A percentile compares a stretch with the other conserved stretches of the same genome.
phyloP scores from a whole-genome alignment of 768 basidiomycete species.

The Boletellus emodensis region DNA sequence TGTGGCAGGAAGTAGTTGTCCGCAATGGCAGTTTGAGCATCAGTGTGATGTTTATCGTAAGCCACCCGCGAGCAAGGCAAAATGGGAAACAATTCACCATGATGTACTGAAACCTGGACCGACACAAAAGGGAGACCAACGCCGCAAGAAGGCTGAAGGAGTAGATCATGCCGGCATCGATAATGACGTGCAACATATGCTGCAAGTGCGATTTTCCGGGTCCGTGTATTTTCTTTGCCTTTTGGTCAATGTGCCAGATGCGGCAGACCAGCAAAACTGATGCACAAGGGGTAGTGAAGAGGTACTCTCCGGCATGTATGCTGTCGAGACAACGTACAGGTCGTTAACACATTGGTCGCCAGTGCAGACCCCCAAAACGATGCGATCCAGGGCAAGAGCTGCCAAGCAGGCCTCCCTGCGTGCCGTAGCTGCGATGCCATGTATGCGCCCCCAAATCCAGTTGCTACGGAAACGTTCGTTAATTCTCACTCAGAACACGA shows the following conservation, averaged over 20 bases:
- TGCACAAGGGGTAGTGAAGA: not conserved
- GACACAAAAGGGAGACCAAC: constrained; percentile 27
- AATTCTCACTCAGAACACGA: not conserved
- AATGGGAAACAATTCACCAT: constrained; percentile 23
- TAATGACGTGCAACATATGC: constrained; percentile 25
- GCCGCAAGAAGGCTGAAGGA: constrained; percentile 33
- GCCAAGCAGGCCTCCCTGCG: constrained; percentile 20
- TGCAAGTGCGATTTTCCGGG: constrained; percentile 7
- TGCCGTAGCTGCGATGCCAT: constrained; percentile 7
- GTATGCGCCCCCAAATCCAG: constrained; percentile 17
- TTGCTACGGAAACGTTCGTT: constrained; percentile 5
- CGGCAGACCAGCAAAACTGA: constrained; percentile 28
- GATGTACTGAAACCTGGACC: constrained; percentile 32
- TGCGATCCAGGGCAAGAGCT: constrained; percentile 32
- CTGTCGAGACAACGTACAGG: constrained; percentile 17
- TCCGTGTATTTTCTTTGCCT: constrained; percentile 10
- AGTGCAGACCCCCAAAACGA: constrained; percentile 33
- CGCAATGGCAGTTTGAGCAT: no score
- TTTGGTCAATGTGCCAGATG: constrained; percentile 30
- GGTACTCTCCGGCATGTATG: not conserved
- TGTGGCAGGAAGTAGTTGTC: no score
- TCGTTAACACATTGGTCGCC: constrained; percentile 31
- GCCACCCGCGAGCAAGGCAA: not conserved
- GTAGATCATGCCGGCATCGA: constrained; percentile 38
- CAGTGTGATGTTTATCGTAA: no score